These are phyloP conservation scores for Cryptococcus jaspeensis DNA, from an alignment of 1,284 basidiomycete species.

Conservation along the genomic window DNA sequence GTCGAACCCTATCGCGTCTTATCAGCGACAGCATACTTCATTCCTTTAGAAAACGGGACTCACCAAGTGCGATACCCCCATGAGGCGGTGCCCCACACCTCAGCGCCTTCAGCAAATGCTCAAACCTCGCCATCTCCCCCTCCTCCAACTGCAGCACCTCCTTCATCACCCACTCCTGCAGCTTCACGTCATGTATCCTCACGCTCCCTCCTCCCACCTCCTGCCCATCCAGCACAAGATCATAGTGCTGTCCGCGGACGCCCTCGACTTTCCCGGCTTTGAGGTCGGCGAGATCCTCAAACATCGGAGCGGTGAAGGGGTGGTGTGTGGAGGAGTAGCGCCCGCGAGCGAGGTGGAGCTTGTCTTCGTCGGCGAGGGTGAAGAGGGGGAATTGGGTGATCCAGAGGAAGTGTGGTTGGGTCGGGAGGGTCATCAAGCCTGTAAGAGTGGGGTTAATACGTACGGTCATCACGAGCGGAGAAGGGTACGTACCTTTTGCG, in stretches of 20 bases:
- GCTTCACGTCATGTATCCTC: slow-evolving; percentile 78
- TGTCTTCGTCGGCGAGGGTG: slow-evolving; percentile 82
- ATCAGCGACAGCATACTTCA: not conserved
- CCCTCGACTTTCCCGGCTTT: slow-evolving; percentile 65
- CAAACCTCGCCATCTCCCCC: slow-evolving; percentile 71
- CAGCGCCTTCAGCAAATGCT: slow-evolving; percentile 80
- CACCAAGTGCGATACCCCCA: slow-evolving; percentile 89
- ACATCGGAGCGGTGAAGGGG: slow-evolving; percentile 95
- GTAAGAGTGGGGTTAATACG: slow-evolving; percentile 15
- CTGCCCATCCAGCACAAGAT: slow-evolving; percentile 90
- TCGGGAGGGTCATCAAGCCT: slow-evolving; percentile 61
- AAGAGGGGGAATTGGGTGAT: slow-evolving; percentile 95
- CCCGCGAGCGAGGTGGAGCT: slow-evolving; percentile 76
- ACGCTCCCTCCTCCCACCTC: slow-evolving; percentile 95
- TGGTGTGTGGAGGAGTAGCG: slow-evolving; percentile 90
- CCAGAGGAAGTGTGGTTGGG: slow-evolving; percentile 82
- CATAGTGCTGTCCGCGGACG: slow-evolving; percentile 92
- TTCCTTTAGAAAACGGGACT: slow-evolving; percentile 25
- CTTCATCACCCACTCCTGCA: slow-evolving; percentile 81
- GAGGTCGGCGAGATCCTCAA: slow-evolving; percentile 73
- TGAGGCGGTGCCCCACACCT: slow-evolving; percentile 89
- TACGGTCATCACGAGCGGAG: not conserved
- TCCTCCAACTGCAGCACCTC: slow-evolving; percentile 73
- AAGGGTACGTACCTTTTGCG: slow-evolving; percentile 59
- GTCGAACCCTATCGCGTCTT: slow-evolving; percentile 69